Percentiles rank a stretch among this genome's conserved stretches.
phyloP scores from a whole-genome alignment of 1,139 yeast genomes.

The Geotrichum restrictum region DNA sequence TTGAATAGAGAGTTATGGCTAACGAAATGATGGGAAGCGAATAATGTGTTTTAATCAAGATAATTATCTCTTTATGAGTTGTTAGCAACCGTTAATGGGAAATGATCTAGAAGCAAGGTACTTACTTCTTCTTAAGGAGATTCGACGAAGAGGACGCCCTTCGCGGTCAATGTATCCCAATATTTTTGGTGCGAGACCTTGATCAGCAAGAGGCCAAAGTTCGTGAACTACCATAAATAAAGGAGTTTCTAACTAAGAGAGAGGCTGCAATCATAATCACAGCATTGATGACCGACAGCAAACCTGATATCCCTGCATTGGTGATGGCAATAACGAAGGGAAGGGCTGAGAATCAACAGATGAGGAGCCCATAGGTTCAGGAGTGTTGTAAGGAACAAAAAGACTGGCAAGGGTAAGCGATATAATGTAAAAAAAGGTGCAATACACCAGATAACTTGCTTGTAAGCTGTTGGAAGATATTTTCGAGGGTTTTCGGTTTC shows the following conservation, averaged over 20 bases:
- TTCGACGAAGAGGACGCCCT: conserved; percentile 73
- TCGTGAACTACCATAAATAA: conserved; percentile 75
- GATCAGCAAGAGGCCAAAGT: conserved; percentile 77
- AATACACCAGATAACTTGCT: conserved; percentile 70
- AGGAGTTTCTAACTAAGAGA: conserved; percentile 68
- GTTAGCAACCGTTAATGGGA: too few species aligned
- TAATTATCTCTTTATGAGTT: too few species aligned
- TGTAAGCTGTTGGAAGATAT: conserved; percentile 60
- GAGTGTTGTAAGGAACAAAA: conserved; percentile 60
- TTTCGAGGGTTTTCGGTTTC: conserved; percentile 71
- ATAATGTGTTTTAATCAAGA: too few species aligned
- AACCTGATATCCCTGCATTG: conserved; percentile 54
- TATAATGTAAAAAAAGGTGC: conserved; percentile 59
- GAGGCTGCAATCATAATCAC: conserved; percentile 70
- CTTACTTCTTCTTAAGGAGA: too few species aligned
- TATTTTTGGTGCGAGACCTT: conserved; percentile 73
- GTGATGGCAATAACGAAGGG: conserved; percentile 71
- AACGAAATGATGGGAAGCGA: too few species aligned
- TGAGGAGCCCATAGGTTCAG: conserved; percentile 46
- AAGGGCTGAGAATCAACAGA: conserved; percentile 55
- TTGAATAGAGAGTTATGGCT: too few species aligned
- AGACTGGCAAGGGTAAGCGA: conserved; percentile 59
- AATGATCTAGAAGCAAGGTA: too few species aligned
- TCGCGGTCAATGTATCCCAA: conserved; percentile 67
- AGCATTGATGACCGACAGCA: conserved; percentile 69